These are phyloP conservation scores for Aspergillus spinulosporus DNA, from an alignment of 2,329 filamentous ascomycete species.

Conservation along the genomic window DNA sequence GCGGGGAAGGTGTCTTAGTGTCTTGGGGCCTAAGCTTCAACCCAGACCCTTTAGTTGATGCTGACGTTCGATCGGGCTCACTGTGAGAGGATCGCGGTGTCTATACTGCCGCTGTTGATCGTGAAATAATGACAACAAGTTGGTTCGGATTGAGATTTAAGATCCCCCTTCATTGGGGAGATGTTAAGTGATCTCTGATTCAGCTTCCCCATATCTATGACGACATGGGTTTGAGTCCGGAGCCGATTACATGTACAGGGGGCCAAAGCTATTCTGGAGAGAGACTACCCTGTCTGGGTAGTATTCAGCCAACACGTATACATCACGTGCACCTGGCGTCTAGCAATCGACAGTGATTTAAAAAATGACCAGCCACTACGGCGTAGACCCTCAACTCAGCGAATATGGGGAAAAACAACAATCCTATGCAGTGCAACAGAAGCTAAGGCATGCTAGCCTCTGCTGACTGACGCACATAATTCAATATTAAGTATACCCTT, in stretches of 20 bases:
- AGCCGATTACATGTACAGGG: not conserved
- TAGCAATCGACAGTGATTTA: no score
- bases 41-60: not conserved
- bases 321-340: not conserved
- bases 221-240: not conserved
- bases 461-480: not conserved
- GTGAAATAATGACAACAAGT: not conserved
- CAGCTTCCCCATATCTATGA: slow-evolving; percentile 7
- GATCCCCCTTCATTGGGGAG: not conserved
- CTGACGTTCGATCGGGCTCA: not conserved
- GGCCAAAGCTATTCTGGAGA: not conserved
- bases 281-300: not conserved
- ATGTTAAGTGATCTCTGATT: not conserved
- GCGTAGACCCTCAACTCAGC: not conserved
- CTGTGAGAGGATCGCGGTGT: not conserved
- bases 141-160: slow-evolving; percentile 1
- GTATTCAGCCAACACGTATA: not conserved
- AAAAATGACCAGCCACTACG: no score
- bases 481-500: not conserved
- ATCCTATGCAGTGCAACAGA: not conserved
- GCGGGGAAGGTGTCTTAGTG: slow-evolving; percentile 23
- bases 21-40: slow-evolving; percentile 1
- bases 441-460: not conserved
- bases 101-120: not conserved
- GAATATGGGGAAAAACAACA: not conserved